Evolutionary conservation across 768 basidiomycete species (phyloP).

Genomic region (Agaricus bisporus): DNA sequence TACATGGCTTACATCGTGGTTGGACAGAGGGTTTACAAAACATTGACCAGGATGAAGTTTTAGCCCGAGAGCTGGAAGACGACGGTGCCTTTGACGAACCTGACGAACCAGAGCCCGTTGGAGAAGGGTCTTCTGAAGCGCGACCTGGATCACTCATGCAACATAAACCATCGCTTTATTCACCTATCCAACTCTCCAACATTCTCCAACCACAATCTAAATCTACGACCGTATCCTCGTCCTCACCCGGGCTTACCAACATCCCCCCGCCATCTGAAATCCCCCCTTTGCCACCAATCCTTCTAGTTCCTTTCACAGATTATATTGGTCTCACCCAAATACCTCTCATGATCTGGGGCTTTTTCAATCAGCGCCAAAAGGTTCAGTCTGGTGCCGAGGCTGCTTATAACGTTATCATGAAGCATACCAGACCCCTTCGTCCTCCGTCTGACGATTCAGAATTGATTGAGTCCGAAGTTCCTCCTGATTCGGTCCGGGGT

Average conservation of each 20-base stretch:
- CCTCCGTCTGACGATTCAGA: constrained; percentile 23
- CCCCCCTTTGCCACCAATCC: constrained; percentile 73
- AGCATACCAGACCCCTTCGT: constrained; percentile 53
- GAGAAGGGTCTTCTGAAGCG: constrained; percentile 12
- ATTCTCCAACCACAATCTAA: constrained; percentile 9
- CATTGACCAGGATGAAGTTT: constrained; percentile 63
- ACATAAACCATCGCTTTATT: constrained; percentile 19
- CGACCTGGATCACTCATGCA: constrained; percentile 13
- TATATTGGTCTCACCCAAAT: constrained; percentile 79
- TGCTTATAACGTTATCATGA: constrained; percentile 67
- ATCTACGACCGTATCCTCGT: background rate
- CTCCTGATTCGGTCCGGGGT: background rate
- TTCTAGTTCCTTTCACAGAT: constrained; percentile 69
- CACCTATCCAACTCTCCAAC: constrained; percentile 12
- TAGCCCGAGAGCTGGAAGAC: constrained; percentile 59
- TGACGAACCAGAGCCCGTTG: constrained; percentile 21
- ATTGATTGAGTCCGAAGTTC: constrained; percentile 15
- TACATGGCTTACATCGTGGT: constrained; percentile 79
- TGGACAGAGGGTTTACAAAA: constrained; percentile 72
- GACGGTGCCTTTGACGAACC: constrained; percentile 80
- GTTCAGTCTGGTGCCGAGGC: constrained; percentile 79
- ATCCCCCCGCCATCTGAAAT: constrained; percentile 28
- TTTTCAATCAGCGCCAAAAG: constrained; percentile 83
- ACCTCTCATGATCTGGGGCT: constrained; percentile 86
- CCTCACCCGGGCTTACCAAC: constrained; percentile 30